Evolutionary conservation across 768 basidiomycete species (phyloP).

Genomic region (Hygrophorus pudorinus): DNA sequence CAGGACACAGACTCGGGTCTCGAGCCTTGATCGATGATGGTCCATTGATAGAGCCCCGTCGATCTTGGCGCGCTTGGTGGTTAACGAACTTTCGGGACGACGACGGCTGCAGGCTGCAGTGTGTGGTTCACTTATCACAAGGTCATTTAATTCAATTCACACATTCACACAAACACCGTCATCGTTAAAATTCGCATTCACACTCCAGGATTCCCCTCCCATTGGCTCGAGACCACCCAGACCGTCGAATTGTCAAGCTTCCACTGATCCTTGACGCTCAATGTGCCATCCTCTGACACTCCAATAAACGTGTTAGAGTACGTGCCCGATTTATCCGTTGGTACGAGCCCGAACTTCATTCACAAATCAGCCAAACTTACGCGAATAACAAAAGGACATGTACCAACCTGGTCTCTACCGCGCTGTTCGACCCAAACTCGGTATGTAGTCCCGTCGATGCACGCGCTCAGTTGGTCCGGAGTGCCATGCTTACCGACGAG

Average conservation of each 20-base stretch:
- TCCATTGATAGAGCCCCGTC: too few relatives aligned
- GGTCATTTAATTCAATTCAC: too few relatives aligned
- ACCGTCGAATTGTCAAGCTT: slow-evolving; percentile 1
- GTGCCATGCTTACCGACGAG: slow-evolving; percentile 2
- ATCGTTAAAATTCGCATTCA: too few relatives aligned
- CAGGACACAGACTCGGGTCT: too few relatives aligned
- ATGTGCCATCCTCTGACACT: neutral
- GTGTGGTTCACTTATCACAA: too few relatives aligned
- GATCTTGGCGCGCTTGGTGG: too few relatives aligned
- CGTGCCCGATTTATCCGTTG: slow-evolving; percentile 1
- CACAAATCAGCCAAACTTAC: neutral
- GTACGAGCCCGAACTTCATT: slow-evolving; percentile 1
- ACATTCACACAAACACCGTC: too few relatives aligned
- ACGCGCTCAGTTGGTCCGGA: neutral
- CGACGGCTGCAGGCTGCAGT: too few relatives aligned
- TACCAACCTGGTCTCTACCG: slow-evolving; percentile 1
- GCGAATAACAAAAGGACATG: neutral
- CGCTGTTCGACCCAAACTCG: slow-evolving; percentile 3
- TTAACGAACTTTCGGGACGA: too few relatives aligned
- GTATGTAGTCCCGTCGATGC: slow-evolving; percentile 1
- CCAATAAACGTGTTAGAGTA: slow-evolving; percentile 3
- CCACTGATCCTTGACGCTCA: neutral
- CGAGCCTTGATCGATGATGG: too few relatives aligned
- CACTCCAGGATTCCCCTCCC: slow-evolving; percentile 1
- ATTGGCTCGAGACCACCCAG: slow-evolving; percentile 2